Base-by-base conservation (phyloP, 1,139 yeast species). In the Suhomyces bokatorum region DNA sequence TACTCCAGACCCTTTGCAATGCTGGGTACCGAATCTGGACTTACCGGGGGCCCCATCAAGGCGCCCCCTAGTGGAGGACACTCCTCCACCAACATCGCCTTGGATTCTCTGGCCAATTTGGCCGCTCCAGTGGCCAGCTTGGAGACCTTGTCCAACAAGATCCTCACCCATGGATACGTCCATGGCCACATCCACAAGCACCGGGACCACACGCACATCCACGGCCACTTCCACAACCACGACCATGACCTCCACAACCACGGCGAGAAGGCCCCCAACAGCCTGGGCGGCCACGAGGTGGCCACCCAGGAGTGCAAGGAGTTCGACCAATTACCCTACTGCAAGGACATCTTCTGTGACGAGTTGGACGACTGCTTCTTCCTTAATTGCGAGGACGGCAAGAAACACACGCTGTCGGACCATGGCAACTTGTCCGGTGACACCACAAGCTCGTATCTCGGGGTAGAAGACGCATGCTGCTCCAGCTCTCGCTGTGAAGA, bases 151-250 rank as follows among this genome's bases (percentile, higher is more conserved):
- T 35, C 42, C 12, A 42, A 40, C 34, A 43, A 47, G 34, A 33
- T 53, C 10, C 50, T 59, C 26, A 67, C 74, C 14, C 79, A 78
- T 51, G 85, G 86, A 13, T 73, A 78, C 38, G 83, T 82, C 14
- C 87, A 83, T 62, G 87, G 87, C 1, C 87, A 83, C 56, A 81
- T 83, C 29, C 87, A 83, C 60, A 80, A 77, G 55, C 85, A 80
- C 56, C 71, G 75, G 49, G 80, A 80, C 54, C 80, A 82, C 56
- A 80, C 86, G 8, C 84, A 81, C 52, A 81, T 82, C 17, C 88
- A 83, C 57, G 88, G 87, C 3, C 87, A 83, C 57, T 78, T 82
- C 32, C 88, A 83, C 55, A 79, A 73, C 47, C 77, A 72, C 43
- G 76, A 71, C 46, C 74, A 70, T 41, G 62, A 60, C 37, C 55